These are phyloP conservation scores for Bryoglossum gracile DNA, from an alignment of 495 filamentous ascomycete genomes.

Conservation along the genomic window DNA sequence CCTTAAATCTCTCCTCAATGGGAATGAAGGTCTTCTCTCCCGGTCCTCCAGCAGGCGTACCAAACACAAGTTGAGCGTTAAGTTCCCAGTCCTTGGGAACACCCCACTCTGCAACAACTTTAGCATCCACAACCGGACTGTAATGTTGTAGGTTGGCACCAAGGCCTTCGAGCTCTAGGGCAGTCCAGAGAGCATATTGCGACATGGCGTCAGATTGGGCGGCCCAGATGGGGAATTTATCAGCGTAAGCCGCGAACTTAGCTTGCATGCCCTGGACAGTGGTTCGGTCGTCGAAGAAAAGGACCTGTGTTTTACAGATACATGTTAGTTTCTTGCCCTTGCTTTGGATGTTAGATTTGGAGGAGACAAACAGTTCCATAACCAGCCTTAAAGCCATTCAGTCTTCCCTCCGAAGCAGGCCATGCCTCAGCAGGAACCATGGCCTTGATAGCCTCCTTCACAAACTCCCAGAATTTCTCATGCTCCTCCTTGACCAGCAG, in stretches of 20 bases:
- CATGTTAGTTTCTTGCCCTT: too few relatives aligned
- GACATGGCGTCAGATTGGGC: constrained; percentile 58
- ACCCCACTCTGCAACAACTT: constrained; percentile 49
- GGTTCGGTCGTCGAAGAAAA: constrained; percentile 57
- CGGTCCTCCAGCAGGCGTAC: constrained; percentile 40
- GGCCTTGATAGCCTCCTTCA: constrained; percentile 43
- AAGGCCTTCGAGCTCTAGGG: constrained; percentile 61
- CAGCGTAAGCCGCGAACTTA: constrained; percentile 49
- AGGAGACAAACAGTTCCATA: constrained; percentile 49
- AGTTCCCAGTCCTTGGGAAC: constrained; percentile 54
- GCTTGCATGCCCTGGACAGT: constrained; percentile 44
- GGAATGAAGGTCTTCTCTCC: constrained; percentile 47
- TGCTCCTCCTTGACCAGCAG: constrained; percentile 57
- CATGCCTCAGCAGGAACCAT: constrained; percentile 50
- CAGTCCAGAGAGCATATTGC: constrained; percentile 59
- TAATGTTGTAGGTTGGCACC: constrained; percentile 73
- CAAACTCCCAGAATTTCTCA: constrained; percentile 57
- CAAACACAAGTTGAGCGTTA: constrained; percentile 55
- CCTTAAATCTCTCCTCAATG: constrained; percentile 36
- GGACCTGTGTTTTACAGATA: constrained; percentile 39
- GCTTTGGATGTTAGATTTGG: background rate
- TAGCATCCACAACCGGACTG: constrained; percentile 56
- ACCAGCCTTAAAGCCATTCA: constrained; percentile 45
- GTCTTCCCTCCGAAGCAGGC: constrained; percentile 37
- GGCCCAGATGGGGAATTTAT: constrained; percentile 57